Percentiles rank a stretch among this genome's conserved stretches.
Evolutionary conservation across 257 asterid species (phyloP).

Genomic region (Verbena officinalis): DNA sequence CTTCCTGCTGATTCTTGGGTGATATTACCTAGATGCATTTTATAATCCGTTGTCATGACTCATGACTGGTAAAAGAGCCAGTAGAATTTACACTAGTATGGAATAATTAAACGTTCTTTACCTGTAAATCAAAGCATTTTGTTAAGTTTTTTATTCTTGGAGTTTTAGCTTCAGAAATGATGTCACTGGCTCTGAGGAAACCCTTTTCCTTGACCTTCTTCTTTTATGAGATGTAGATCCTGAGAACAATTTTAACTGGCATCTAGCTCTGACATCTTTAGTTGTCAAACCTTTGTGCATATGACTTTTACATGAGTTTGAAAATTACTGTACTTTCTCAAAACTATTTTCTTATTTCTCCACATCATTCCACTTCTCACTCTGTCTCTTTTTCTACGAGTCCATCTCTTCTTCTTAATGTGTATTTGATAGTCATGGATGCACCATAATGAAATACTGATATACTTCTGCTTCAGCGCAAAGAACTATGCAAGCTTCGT

Average conservation of each 20-base stretch:
- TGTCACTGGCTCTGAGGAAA: not conserved
- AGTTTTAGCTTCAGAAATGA: constrained; percentile 3
- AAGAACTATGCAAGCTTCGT: constrained; percentile 86
- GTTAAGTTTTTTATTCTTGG: not conserved
- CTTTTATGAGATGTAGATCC: constrained; percentile 9
- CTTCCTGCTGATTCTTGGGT: not conserved
- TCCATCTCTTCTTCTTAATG: constrained; percentile 2
- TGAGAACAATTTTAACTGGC: not conserved
- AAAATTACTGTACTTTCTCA: not conserved
- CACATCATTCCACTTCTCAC: not conserved
- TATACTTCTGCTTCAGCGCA: constrained; percentile 64
- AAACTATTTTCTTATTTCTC: not conserved
- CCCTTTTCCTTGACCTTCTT: not conserved
- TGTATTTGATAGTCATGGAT: constrained; percentile 19
- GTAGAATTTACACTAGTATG: not conserved
- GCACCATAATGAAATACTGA: constrained; percentile 17
- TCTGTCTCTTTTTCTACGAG: constrained; percentile 3
- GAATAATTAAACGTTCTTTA: not conserved
- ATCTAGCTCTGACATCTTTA: not conserved
- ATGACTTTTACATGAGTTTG: not conserved
- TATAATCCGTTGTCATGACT: not conserved
- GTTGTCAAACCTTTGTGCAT: not conserved
- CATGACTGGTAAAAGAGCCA: not conserved
- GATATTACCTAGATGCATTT: not conserved
- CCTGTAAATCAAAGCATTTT: not conserved